Evolutionary conservation across 176 grass and related monocot genomes (phyloP).

Genomic region (Paspalum notatum): DNA sequence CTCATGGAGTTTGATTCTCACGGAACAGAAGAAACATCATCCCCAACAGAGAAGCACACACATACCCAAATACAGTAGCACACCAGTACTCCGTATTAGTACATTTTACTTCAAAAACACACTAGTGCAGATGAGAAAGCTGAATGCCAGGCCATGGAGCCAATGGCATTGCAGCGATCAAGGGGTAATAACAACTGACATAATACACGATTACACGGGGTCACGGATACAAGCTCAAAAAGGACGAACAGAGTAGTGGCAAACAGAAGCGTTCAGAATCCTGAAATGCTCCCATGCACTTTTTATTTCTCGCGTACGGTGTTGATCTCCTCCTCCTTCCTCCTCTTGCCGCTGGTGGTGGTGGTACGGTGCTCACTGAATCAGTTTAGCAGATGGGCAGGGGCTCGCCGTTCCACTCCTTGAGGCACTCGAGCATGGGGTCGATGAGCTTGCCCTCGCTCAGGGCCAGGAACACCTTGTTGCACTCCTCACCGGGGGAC

Average conservation of each 20-base stretch:
- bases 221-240: conserved; percentile 32
- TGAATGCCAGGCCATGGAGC: conserved; percentile 14
- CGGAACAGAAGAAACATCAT: background rate
- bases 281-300: conserved; percentile 30
- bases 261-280: conserved; percentile 29
- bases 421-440: conserved; percentile 77
- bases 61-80: background rate
- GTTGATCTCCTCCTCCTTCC: conserved; percentile 24
- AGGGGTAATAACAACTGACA: background rate
- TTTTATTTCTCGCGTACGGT: conserved; percentile 11
- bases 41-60: background rate
- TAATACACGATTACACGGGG: conserved; percentile 11
- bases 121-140: background rate
- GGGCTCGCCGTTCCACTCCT: conserved; percentile 81
- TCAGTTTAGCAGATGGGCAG: conserved; percentile 55
- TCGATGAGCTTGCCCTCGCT: conserved; percentile 62
- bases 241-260: background rate
- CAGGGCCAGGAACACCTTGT: conserved; percentile 75
- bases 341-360: background rate
- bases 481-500: conserved; percentile 72
- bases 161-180: conserved; percentile 23
- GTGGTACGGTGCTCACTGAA: background rate
- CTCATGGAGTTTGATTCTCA: background rate
- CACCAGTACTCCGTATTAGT: background rate
- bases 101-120: conserved; percentile 25